phyloP scores from a whole-genome alignment of 2,329 filamentous ascomycete species.

The Alternaria conjuncta region DNA sequence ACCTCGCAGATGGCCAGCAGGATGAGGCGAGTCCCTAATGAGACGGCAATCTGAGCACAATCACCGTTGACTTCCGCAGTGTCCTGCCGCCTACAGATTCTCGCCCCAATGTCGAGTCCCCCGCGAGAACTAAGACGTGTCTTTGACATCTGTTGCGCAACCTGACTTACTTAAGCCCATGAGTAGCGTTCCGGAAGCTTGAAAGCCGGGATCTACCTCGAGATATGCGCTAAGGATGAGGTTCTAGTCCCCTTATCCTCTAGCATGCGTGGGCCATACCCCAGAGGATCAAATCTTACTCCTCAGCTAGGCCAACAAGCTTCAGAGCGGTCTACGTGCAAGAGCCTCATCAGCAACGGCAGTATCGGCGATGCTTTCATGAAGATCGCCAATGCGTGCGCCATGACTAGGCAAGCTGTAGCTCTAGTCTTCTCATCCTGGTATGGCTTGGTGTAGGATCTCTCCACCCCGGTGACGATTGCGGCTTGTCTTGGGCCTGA shows the following conservation, averaged over 20 bases:
- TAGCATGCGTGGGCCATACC: neutral
- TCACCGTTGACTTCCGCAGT: neutral
- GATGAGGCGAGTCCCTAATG: neutral
- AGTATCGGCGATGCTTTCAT: neutral
- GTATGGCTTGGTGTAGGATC: neutral
- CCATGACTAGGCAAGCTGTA: neutral
- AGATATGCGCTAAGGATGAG: neutral
- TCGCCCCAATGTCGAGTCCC: neutral
- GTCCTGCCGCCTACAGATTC: neutral
- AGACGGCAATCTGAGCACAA: neutral
- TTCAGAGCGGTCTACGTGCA: neutral
- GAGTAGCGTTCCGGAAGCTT: slow-evolving; percentile 1
- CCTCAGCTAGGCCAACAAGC: neutral
- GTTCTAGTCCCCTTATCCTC: neutral
- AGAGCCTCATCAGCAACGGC: neutral
- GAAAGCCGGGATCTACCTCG: neutral
- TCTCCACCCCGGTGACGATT: neutral
- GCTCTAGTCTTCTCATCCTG: neutral
- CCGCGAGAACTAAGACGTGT: neutral
- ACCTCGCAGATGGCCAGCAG: neutral
- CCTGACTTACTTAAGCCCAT: neutral
- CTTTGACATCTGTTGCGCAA: neutral
- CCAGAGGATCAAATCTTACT: neutral
- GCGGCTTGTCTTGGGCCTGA: neutral
- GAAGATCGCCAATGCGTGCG: slow-evolving; percentile 2